Evolutionary conservation across 495 filamentous ascomycete genomes (phyloP).

Genomic region (Daldinia bambusicola): DNA sequence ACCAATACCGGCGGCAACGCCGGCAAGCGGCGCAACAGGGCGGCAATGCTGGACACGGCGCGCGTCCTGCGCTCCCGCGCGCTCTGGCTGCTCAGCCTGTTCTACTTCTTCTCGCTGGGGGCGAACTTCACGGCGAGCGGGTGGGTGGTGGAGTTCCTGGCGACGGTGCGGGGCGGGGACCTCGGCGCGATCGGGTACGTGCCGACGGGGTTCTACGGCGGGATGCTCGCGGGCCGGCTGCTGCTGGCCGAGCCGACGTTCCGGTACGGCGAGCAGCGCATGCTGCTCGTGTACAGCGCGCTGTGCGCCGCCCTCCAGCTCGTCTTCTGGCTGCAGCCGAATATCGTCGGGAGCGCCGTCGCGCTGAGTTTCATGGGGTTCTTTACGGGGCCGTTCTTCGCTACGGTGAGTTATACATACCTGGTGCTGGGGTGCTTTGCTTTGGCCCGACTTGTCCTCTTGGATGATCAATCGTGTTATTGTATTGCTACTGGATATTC

Average conservation of each 20-base stretch:
- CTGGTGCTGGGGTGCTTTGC: background rate
- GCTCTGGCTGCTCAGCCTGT: slow-evolving; percentile 61
- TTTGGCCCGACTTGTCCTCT: background rate
- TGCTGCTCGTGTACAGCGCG: slow-evolving; percentile 63
- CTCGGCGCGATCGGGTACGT: slow-evolving; percentile 73
- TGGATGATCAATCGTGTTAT: background rate
- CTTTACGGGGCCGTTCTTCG: slow-evolving; percentile 67
- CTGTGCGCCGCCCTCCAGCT: slow-evolving; percentile 65
- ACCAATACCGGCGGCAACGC: no score
- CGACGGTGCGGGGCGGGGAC: slow-evolving; percentile 70
- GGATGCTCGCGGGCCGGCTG: slow-evolving; percentile 64
- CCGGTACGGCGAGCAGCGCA: slow-evolving; percentile 61
- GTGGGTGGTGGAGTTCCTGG: slow-evolving; percentile 71
- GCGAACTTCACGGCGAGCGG: slow-evolving; percentile 58
- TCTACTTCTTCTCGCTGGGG: slow-evolving; percentile 63
- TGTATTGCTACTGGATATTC: background rate
- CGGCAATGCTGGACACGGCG: slow-evolving; percentile 38
- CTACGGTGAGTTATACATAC: slow-evolving; percentile 47
- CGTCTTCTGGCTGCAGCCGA: slow-evolving; percentile 69
- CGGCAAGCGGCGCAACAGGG: slow-evolving; percentile 27
- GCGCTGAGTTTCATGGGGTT: slow-evolving; percentile 76
- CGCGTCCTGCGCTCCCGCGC: slow-evolving; percentile 44
- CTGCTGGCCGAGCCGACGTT: slow-evolving; percentile 65
- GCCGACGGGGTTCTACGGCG: slow-evolving; percentile 74
- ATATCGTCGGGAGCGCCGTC: slow-evolving; percentile 76